Evolutionary conservation across 371 early-diverging fungal species (phyloP).

Genomic region (Fennellomyces sp.): DNA sequence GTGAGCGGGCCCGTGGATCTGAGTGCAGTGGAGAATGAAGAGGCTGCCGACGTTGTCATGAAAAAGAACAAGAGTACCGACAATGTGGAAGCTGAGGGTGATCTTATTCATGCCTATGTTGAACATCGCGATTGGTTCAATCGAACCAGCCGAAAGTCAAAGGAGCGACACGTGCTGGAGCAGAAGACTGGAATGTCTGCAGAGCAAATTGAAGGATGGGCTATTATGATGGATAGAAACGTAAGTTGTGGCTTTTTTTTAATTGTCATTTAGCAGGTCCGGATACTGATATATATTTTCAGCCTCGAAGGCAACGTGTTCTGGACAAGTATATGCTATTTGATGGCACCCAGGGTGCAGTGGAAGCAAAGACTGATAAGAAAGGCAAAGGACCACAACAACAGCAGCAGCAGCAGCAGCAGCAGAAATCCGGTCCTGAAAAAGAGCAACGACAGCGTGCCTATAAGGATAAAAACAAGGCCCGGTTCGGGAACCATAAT

Average conservation of each 20-base stretch:
- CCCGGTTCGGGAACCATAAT: constrained; percentile 68
- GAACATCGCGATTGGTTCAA: constrained; percentile 63
- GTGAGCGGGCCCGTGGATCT: constrained; percentile 59
- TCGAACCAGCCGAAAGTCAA: constrained; percentile 61
- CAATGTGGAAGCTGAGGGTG: constrained; percentile 54
- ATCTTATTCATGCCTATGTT: constrained; percentile 54
- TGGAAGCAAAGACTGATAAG: constrained; percentile 6
- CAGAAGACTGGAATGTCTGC: constrained; percentile 77
- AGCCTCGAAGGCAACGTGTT: constrained; percentile 70
- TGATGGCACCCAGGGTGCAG: constrained; percentile 31
- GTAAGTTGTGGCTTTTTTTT: constrained; percentile 51
- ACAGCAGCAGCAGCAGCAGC: constrained; percentile 16
- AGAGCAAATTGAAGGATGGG: constrained; percentile 95
- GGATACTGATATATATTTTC: neutral
- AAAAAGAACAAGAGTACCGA: neutral
- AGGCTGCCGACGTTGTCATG: constrained; percentile 39
- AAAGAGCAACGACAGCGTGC: constrained; percentile 30
- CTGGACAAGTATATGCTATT: constrained; percentile 64
- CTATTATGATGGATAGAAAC: constrained; percentile 80
- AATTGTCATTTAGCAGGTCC: too few relatives aligned
- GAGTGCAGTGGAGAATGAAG: constrained; percentile 58
- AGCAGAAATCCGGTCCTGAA: constrained; percentile 25
- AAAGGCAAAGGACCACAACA: constrained; percentile 14
- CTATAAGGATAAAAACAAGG: constrained; percentile 65
- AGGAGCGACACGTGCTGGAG: constrained; percentile 62